Evolutionary conservation across 306 rosid genomes (phyloP).

Genomic region (Boehmeria nivea): DNA sequence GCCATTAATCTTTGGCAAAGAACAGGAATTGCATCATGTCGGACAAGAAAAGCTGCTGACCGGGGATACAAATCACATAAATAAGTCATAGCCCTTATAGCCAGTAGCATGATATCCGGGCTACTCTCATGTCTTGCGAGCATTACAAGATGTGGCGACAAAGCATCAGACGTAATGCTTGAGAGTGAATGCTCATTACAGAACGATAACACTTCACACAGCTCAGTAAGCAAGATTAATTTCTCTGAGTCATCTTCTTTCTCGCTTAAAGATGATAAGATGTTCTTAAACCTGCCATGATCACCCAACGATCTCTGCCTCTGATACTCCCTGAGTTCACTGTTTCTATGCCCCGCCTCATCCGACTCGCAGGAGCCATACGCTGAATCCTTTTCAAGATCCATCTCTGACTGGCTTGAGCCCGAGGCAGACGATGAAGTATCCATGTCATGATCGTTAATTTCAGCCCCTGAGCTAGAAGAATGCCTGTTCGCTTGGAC

Average conservation of each 20-base stretch:
- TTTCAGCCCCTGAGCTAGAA: conserved; percentile 39
- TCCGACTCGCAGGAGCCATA: conserved; percentile 94
- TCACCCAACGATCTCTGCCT: conserved; percentile 66
- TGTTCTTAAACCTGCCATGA: conserved; percentile 68
- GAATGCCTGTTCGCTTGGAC: conserved; percentile 46
- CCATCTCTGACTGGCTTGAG: conserved; percentile 78
- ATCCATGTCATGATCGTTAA: conserved; percentile 79
- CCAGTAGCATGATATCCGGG: conserved; percentile 68
- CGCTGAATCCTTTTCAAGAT: conserved; percentile 75
- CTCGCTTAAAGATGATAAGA: conserved; percentile 61
- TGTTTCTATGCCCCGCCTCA: conserved; percentile 68
- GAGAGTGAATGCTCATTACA: conserved; percentile 86
- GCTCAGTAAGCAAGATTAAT: conserved; percentile 62
- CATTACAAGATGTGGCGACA: conserved; percentile 75
- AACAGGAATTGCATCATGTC: conserved; percentile 78
- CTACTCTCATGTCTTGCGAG: conserved; percentile 61
- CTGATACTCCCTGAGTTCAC: conserved; percentile 58
- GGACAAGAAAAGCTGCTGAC: conserved; percentile 69
- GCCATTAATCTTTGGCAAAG: conserved; percentile 74
- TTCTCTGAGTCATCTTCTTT: conserved; percentile 67
- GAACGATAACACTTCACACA: conserved; percentile 83
- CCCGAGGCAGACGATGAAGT: conserved; percentile 88
- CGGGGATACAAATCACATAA: conserved; percentile 81
- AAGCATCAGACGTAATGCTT: conserved; percentile 55
- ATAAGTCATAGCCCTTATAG: conserved; percentile 91